Conservation (phyloP, 441 rosid genomes). For the Mallotus japonicus region DNA sequence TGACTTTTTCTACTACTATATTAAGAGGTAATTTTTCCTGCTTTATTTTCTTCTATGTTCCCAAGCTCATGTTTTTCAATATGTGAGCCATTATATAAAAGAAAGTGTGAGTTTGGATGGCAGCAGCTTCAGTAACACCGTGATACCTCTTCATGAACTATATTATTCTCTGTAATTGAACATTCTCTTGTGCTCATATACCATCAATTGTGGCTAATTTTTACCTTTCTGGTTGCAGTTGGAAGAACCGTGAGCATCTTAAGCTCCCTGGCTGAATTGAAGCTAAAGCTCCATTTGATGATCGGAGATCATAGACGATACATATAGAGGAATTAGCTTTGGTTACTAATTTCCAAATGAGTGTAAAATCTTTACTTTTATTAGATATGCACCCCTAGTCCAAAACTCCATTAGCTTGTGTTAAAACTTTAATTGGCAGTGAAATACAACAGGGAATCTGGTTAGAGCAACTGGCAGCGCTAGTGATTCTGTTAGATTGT, state of each 20-base stretch:
- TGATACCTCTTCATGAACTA: not conserved
- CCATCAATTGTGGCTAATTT: not conserved
- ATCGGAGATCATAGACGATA: not conserved
- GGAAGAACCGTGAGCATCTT: constrained; percentile 37
- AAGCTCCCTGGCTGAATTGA: constrained; percentile 35
- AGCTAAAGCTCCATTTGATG: not conserved
- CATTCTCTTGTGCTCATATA: not conserved
- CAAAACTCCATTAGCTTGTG: not conserved
- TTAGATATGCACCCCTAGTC: not conserved
- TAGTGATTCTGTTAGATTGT: too few species aligned
- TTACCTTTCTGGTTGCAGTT: constrained; percentile 21
- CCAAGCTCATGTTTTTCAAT: not conserved
- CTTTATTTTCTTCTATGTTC: not conserved
- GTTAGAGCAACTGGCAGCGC: too few species aligned
- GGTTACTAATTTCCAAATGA: not conserved
- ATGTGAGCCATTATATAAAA: too few species aligned
- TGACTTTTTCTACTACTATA: constrained; percentile 43
- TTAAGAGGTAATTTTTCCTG: constrained; percentile 37
- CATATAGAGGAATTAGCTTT: not conserved
- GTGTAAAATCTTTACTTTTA: not conserved
- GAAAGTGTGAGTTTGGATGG: not conserved
- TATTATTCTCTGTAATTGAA: not conserved
- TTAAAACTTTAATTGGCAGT: too few species aligned
- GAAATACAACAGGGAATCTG: not conserved
- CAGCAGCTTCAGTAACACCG: not conserved